Conservation (phyloP, 805 yeast genomes). For the Myxozyma nipponensis region DNA sequence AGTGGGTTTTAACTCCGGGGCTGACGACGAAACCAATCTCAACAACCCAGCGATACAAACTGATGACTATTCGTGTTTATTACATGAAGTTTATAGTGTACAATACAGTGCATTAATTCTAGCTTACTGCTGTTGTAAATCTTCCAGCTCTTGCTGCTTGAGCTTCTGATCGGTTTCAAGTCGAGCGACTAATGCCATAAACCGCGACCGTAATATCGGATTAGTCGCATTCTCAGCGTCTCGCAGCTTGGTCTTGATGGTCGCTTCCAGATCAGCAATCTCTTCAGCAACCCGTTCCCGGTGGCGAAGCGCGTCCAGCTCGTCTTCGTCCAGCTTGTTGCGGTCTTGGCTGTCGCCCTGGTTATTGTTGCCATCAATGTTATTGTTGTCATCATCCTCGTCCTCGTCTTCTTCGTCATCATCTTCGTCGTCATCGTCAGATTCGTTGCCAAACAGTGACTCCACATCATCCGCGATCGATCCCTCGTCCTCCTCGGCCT, state of each 20-base stretch:
- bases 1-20: too few relatives aligned
- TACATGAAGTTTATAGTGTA: neutral
- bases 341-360: constrained; percentile 51
- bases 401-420: constrained; percentile 44
- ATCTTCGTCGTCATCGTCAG: constrained; percentile 39
- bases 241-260: constrained; percentile 68
- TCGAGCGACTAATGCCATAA: constrained; percentile 72
- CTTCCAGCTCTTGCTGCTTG: constrained; percentile 63
- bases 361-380: too few relatives aligned
- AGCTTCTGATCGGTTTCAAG: constrained; percentile 76
- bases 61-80: too few relatives aligned
- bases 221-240: constrained; percentile 70
- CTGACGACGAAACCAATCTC: too few relatives aligned
- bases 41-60: too few relatives aligned
- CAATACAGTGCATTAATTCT: neutral
- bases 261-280: constrained; percentile 71
- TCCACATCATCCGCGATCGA: constrained; percentile 39
- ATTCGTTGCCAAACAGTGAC: constrained; percentile 43
- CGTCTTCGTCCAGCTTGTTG: constrained; percentile 48
- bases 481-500: constrained; percentile 38
- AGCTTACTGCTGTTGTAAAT: neutral
- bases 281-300: constrained; percentile 78
- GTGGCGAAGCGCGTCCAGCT: constrained; percentile 55
- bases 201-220: constrained; percentile 82
- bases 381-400: constrained; percentile 55